Percentiles rank a stretch among this genome's conserved stretches.
These are phyloP conservation scores for Carex pumila DNA, from an alignment of 176 grass and related monocot genomes.

Conservation along the genomic window DNA sequence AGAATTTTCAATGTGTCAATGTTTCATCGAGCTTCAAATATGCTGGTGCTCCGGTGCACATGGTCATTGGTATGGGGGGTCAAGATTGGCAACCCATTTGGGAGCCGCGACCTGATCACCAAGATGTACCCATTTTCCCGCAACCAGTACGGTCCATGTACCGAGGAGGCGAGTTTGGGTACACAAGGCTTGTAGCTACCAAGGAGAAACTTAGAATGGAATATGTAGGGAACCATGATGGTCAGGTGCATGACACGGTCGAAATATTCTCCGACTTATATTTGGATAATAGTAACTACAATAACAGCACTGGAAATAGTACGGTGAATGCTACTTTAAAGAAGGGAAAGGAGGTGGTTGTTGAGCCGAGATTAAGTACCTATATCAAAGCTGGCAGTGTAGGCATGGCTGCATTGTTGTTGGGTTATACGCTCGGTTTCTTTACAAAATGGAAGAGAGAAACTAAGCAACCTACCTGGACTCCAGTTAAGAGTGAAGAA, in stretches of 20 bases:
- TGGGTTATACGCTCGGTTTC: constrained; percentile 58
- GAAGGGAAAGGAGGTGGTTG: background rate
- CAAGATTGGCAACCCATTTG: constrained; percentile 71
- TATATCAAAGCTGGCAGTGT: constrained; percentile 40
- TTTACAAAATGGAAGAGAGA: constrained; percentile 43
- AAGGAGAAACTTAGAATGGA: constrained; percentile 62
- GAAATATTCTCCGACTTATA: constrained; percentile 61
- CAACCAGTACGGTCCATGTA: constrained; percentile 75
- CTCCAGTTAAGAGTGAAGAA: constrained; percentile 69
- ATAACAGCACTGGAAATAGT: background rate
- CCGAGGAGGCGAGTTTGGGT: constrained; percentile 75
- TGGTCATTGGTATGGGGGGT: constrained; percentile 94
- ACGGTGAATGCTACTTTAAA: constrained; percentile 7
- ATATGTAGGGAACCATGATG: constrained; percentile 92
- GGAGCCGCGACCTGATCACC: constrained; percentile 68
- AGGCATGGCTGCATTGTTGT: constrained; percentile 29
- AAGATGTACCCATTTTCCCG: constrained; percentile 59
- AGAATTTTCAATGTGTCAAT: constrained; percentile 60
- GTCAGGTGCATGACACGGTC: constrained; percentile 74
- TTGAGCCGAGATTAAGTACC: background rate
- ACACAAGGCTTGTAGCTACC: constrained; percentile 65
- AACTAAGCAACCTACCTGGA: constrained; percentile 42
- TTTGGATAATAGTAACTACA: constrained; percentile 4
- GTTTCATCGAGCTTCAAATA: constrained; percentile 53
- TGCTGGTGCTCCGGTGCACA: constrained; percentile 67